A percentile compares a stretch with the other conserved stretches of the same genome.
phyloP scores from a whole-genome alignment of 495 filamentous ascomycete genomes.

The Talaromyces trachyspermus region DNA sequence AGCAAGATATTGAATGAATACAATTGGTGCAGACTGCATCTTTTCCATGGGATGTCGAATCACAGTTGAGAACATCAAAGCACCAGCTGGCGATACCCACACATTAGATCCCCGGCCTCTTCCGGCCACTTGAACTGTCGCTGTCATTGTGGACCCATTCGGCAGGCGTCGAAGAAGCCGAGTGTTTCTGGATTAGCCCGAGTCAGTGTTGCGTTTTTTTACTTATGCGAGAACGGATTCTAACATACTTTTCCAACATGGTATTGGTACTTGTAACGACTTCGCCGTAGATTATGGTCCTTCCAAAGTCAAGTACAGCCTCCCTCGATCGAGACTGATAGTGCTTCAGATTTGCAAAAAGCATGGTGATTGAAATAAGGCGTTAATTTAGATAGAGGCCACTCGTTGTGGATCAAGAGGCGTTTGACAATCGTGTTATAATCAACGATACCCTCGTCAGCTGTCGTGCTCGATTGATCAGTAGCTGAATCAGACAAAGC shows the following conservation, averaged over 20 bases:
- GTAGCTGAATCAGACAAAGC: constrained; percentile 29
- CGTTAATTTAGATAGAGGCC: constrained; percentile 67
- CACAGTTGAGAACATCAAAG: constrained; percentile 78
- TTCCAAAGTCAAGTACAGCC: constrained; percentile 61
- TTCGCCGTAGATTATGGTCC: constrained; percentile 77
- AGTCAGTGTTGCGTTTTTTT: too few relatives aligned
- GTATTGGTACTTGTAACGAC: constrained; percentile 93
- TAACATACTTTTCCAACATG: constrained; percentile 90
- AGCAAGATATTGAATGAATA: constrained; percentile 90
- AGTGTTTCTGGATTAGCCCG: constrained; percentile 54
- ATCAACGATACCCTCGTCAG: constrained; percentile 50
- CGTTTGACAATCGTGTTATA: constrained; percentile 68
- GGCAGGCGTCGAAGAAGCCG: constrained; percentile 69
- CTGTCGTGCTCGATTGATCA: constrained; percentile 24
- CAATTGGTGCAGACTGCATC: constrained; percentile 67
- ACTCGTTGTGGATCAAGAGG: constrained; percentile 59
- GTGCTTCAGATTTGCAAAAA: constrained; percentile 58
- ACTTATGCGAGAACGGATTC: too few relatives aligned
- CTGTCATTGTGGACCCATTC: constrained; percentile 77
- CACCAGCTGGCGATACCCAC: constrained; percentile 87
- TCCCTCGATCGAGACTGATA: constrained; percentile 52
- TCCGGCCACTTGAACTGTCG: constrained; percentile 88
- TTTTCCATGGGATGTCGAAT: constrained; percentile 72
- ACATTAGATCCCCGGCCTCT: constrained; percentile 87
- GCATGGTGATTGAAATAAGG: constrained; percentile 82